Evolutionary conservation across 2,329 filamentous ascomycete species (phyloP).

Genomic region (Arthrobotrys sinensis): DNA sequence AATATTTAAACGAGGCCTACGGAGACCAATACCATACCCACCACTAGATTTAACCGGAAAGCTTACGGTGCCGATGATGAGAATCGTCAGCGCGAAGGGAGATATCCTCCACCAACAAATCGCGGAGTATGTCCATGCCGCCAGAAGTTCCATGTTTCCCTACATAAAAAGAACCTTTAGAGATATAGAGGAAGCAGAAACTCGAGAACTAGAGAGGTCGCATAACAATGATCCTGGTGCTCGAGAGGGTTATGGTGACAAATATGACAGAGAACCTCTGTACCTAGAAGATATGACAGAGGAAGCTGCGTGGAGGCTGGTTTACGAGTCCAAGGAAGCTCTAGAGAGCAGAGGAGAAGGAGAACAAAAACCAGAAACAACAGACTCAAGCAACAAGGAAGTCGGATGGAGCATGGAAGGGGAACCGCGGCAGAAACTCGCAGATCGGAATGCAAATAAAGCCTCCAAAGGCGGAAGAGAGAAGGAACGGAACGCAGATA

Average conservation of each 20-base stretch:
- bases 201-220: slow-evolving; percentile 11
- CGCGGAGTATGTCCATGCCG: slow-evolving; percentile 30
- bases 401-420: too few relatives aligned
- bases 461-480: too few relatives aligned
- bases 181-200: slow-evolving; percentile 28
- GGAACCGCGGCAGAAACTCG: too few relatives aligned
- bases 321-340: too few relatives aligned
- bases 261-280: background rate
- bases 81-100: slow-evolving; percentile 46
- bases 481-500: too few relatives aligned
- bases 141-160: slow-evolving; percentile 46
- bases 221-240: slow-evolving; percentile 29
- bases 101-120: slow-evolving; percentile 49
- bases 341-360: too few relatives aligned
- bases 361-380: too few relatives aligned
- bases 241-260: background rate
- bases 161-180: slow-evolving; percentile 1
- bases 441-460: too few relatives aligned
- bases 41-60: slow-evolving; percentile 28
- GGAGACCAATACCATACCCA: slow-evolving; percentile 41
- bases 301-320: too few relatives aligned
- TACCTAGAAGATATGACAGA: too few relatives aligned
- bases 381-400: too few relatives aligned
- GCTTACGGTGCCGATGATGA: slow-evolving; percentile 43
- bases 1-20: slow-evolving; percentile 33